These are phyloP conservation scores for Aspergillus avenaceus DNA, from an alignment of 495 filamentous ascomycete genomes.

Conservation along the genomic window DNA sequence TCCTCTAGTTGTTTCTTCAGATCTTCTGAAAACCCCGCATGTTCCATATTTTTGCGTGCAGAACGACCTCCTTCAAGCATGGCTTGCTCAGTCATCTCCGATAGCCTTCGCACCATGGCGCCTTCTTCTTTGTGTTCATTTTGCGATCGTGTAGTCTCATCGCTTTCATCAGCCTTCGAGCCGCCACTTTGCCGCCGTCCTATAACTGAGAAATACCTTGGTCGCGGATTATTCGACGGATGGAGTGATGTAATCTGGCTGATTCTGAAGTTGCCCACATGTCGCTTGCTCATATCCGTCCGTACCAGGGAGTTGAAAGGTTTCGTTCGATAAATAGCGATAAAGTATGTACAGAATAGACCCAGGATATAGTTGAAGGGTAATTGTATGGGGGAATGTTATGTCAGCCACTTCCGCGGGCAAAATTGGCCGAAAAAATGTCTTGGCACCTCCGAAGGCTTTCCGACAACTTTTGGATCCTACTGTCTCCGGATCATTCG, in stretches of 20 bases:
- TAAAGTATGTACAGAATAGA: not conserved
- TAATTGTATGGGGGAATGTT: slow-evolving; percentile 11
- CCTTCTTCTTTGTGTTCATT: slow-evolving; percentile 37
- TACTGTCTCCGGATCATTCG: not conserved
- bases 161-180: slow-evolving; percentile 14
- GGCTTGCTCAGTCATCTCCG: slow-evolving; percentile 75
- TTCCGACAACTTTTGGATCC: slow-evolving; percentile 11
- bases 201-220: slow-evolving; percentile 19
- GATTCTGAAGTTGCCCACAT: slow-evolving; percentile 13
- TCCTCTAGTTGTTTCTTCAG: slow-evolving; percentile 71
- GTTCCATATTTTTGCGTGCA: slow-evolving; percentile 69
- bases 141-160: slow-evolving; percentile 3
- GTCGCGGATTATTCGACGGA: slow-evolving; percentile 9
- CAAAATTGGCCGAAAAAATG: slow-evolving; percentile 26
- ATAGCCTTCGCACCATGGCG: slow-evolving; percentile 69
- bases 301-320: slow-evolving; percentile 4
- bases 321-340: not conserved
- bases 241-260: slow-evolving; percentile 12
- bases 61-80: slow-evolving; percentile 67
- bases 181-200: slow-evolving; percentile 20
- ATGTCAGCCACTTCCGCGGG: slow-evolving; percentile 42
- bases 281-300: slow-evolving; percentile 24
- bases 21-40: slow-evolving; percentile 85
- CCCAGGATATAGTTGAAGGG: not conserved
- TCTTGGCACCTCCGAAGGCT: slow-evolving; percentile 22